Percentiles rank a stretch among this genome's conserved stretches.
phyloP scores from a whole-genome alignment of 352 stramenopile species.

The Pythium chondricola region DNA sequence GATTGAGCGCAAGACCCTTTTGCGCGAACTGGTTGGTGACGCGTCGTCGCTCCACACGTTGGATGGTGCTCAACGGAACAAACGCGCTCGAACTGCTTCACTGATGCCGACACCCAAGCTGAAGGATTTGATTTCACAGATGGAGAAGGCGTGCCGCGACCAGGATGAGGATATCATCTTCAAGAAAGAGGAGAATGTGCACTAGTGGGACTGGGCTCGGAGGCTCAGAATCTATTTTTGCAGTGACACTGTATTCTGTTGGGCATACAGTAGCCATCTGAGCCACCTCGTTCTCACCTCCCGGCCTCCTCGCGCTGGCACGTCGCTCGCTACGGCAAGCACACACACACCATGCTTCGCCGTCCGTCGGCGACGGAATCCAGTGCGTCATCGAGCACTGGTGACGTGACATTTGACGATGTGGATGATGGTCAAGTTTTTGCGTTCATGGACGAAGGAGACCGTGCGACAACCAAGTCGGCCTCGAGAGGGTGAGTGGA shows the following conservation, averaged over 20 bases:
- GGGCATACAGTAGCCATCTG: no score
- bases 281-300: no score
- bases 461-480: no score
- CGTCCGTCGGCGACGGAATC: slow-evolving; percentile 36
- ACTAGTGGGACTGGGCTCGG: no score
- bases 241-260: no score
- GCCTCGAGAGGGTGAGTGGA: no score
- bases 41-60: slow-evolving; percentile 25
- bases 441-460: slow-evolving; percentile 42
- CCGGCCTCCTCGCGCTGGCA: no score
- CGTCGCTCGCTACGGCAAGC: background rate
- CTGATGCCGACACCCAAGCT: slow-evolving; percentile 7
- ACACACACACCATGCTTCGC: slow-evolving; percentile 9
- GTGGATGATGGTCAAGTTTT: slow-evolving; percentile 53
- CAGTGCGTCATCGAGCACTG: slow-evolving; percentile 28
- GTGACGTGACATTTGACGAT: slow-evolving; percentile 61
- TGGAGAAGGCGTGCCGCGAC: slow-evolving; percentile 8
- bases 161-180: background rate
- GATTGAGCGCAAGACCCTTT: slow-evolving; percentile 74
- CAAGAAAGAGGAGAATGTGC: no score
- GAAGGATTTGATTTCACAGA: slow-evolving; percentile 13
- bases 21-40: slow-evolving; percentile 41
- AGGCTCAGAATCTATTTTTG: background rate
- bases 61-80: slow-evolving; percentile 12
- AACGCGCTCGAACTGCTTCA: slow-evolving; percentile 12